Conservation (phyloP, 2,329 filamentous ascomycete genomes). For the Colletotrichum melonis region DNA sequence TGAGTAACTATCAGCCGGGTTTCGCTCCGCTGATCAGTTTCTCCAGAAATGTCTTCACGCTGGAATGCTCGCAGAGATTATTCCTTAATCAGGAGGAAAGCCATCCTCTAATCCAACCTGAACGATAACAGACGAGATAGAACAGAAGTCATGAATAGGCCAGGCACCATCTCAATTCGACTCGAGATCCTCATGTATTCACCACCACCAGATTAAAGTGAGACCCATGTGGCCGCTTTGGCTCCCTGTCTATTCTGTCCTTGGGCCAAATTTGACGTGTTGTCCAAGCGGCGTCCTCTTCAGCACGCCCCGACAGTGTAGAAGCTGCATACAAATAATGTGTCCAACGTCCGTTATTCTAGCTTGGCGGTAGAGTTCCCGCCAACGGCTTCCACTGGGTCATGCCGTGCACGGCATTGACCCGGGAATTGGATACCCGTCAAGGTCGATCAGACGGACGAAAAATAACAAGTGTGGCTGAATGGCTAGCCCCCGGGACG, state of each 20-base stretch:
- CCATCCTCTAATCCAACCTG: not conserved
- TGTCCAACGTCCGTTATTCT: not conserved
- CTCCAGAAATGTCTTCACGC: not conserved
- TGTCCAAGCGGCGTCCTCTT: not conserved
- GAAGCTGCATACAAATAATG: not conserved
- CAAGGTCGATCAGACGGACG: not conserved
- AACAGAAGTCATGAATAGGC: not conserved
- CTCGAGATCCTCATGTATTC: not conserved
- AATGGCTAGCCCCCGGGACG: not conserved
- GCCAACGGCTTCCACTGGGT: not conserved
- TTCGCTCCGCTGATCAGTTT: not conserved
- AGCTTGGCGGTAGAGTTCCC: not conserved
- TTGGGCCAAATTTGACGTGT: not conserved
- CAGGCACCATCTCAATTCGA: not conserved
- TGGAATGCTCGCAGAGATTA: not conserved
- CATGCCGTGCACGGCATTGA: conserved; percentile 12
- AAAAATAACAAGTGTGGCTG: not conserved
- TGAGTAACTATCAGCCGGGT: not conserved
- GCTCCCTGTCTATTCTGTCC: not conserved
- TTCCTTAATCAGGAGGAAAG: too few species aligned
- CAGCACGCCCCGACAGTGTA: not conserved
- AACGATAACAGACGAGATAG: not conserved
- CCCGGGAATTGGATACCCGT: not conserved
- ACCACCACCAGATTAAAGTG: not conserved
- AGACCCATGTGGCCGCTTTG: not conserved